Percentiles rank a stretch among this genome's conserved stretches.
Conservation (phyloP, 140 eudicot genomes). For the Senecio squalidus region DNA sequence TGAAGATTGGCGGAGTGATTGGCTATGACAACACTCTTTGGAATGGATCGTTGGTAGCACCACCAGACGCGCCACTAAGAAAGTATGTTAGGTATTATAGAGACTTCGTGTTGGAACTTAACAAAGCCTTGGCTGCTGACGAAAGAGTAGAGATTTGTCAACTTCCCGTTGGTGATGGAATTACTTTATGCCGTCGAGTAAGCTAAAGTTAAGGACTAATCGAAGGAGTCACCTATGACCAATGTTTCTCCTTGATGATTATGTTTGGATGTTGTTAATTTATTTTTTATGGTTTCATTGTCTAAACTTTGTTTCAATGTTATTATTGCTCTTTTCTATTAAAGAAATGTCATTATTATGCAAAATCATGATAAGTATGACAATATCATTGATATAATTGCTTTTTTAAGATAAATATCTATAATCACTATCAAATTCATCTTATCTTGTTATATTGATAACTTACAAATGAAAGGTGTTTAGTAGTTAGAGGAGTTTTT, state of each 20-base stretch:
- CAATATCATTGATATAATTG: too few species aligned
- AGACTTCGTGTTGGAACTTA: constrained; percentile 32
- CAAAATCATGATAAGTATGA: background rate
- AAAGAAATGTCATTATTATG: background rate
- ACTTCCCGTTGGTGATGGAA: constrained; percentile 39
- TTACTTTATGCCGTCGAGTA: constrained; percentile 31
- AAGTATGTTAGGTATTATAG: constrained; percentile 31
- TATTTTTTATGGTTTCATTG: background rate
- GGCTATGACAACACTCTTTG: constrained; percentile 35
- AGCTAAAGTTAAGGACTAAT: background rate
- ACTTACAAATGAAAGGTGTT: too few species aligned
- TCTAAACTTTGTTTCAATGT: background rate
- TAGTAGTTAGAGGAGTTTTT: too few species aligned
- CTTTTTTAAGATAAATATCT: too few species aligned
- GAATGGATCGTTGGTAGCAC: constrained; percentile 36
- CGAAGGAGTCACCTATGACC: background rate
- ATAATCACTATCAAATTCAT: too few species aligned
- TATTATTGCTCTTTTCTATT: background rate
- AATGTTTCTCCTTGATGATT: constrained; percentile 1
- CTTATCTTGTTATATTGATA: too few species aligned
- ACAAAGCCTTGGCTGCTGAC: constrained; percentile 33
- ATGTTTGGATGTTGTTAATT: background rate
- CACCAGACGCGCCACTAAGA: constrained; percentile 35
- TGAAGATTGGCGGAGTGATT: constrained; percentile 35
- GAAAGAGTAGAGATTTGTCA: constrained; percentile 34